These are phyloP conservation scores for Hanseniaspora guilliermondii DNA, from an alignment of 805 yeast genomes.

Conservation along the genomic window DNA sequence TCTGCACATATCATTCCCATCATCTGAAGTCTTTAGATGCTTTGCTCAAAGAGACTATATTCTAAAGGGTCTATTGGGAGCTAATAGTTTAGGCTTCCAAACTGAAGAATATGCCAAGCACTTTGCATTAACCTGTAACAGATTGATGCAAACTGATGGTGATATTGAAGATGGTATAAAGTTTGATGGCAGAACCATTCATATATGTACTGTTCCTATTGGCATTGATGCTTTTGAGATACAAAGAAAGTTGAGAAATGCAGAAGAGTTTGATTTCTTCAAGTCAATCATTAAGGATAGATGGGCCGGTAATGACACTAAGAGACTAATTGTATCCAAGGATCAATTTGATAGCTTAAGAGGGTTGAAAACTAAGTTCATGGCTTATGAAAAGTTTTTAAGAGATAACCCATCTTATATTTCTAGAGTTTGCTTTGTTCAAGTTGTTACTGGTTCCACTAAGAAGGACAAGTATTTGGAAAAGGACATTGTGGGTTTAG, in stretches of 20 bases:
- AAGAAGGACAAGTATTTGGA: constrained; percentile 53
- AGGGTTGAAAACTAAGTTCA: constrained; percentile 75
- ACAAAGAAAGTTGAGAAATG: constrained; percentile 31
- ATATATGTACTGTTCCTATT: constrained; percentile 51
- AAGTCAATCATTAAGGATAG: constrained; percentile 57
- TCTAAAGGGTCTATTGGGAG: constrained; percentile 74
- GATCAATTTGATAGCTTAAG: constrained; percentile 81
- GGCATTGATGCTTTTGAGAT: constrained; percentile 66
- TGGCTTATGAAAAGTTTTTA: constrained; percentile 75
- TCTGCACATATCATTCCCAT: constrained; percentile 88
- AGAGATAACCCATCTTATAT: constrained; percentile 58
- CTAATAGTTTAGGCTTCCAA: constrained; percentile 80
- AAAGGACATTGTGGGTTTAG: constrained; percentile 59
- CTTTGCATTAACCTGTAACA: constrained; percentile 78
- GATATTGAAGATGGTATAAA: constrained; percentile 45
- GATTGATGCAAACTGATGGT: constrained; percentile 75
- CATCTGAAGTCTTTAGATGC: constrained; percentile 88
- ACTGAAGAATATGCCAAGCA: constrained; percentile 89
- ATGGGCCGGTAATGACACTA: constrained; percentile 39
- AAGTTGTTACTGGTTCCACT: constrained; percentile 43
- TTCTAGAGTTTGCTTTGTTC: constrained; percentile 61
- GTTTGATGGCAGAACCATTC: constrained; percentile 45
- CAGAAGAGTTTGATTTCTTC: constrained; percentile 49
- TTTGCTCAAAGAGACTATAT: constrained; percentile 73
- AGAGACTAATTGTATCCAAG: constrained; percentile 57